Evolutionary conservation across 306 rosid species (phyloP), one percentile per base, ranked within the genome.

Genomic region (Acacia crassicarpa): DNA sequence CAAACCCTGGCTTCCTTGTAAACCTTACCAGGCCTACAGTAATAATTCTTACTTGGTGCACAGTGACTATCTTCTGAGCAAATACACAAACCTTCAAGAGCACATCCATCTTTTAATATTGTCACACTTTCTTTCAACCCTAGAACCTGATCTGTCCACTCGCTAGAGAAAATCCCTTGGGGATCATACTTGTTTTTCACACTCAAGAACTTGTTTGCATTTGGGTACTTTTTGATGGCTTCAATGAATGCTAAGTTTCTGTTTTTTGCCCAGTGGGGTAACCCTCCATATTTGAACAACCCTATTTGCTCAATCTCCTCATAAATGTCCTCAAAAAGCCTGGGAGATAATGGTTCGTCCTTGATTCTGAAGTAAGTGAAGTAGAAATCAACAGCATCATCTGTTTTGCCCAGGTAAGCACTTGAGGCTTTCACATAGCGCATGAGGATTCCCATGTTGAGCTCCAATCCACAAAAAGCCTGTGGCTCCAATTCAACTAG

Each of bases 241-340:
- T 92, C 88, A 45, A 80, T 74, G 85, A 94, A 94, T 1, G 92
- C 98, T 40, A 87, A 17, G 85, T 92, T 88, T 54, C 97, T 71
- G 49, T 92, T 94, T 84, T 94, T 92, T 30, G 95, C 94, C 95
- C 97, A 91, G 9, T 94, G 98, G 1, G 98, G 98, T 23, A 89
- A 4, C 15, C 93, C 97, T 41, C 90, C 91, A 59, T 94, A 94
- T 78, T 89, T 92, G 82, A 92, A 77, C 32, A 92, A 32, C 6
- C 92, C 97, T 23, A 94, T 25, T 74, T 94, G 97, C 81, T 94
- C 97, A 8, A 92, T 45, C 84, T 94, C 98, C 87, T 94, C 98
- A 56, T 89, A 25, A n/a, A 90, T 74, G 40, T 86, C 97, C 68
- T 91, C 92, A 32, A 86, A 73, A 58, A 94, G 94, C 86, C 97